Percentiles rank a stretch among this genome's conserved stretches.
Evolutionary conservation across 306 rosid genomes (phyloP).

Genomic region (Adenanthera pavonina): DNA sequence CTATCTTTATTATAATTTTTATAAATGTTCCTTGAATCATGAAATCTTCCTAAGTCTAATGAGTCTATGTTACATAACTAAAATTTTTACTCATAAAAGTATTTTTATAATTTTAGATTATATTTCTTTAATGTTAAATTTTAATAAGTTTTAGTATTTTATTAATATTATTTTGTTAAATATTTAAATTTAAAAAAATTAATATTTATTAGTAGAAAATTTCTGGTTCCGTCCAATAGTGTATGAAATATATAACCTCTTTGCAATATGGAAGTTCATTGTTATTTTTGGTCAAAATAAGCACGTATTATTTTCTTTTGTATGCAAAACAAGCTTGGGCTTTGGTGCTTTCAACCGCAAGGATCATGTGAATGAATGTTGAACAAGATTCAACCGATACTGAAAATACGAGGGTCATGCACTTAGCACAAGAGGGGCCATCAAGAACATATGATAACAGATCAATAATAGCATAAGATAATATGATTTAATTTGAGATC

Average conservation of each 20-base stretch:
- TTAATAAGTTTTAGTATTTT: no score
- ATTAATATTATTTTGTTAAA: no score
- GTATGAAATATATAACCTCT: neutral
- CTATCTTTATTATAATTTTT: no score
- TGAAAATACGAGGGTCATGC: neutral
- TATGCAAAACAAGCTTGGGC: neutral
- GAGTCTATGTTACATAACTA: no score
- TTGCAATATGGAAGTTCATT: neutral
- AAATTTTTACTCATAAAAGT: no score
- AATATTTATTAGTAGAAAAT: no score
- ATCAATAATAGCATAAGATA: neutral
- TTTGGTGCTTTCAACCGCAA: neutral
- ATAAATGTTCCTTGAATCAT: no score
- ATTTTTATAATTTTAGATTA: no score
- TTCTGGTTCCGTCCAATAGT: neutral
- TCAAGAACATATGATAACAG: slow-evolving; percentile 2
- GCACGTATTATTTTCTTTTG: neutral
- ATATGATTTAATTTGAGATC: neutral
- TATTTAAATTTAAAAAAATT: no score
- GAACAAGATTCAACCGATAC: neutral
- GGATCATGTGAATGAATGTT: neutral
- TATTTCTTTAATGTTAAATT: no score
- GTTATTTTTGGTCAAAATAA: neutral
- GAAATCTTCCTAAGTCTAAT: no score
- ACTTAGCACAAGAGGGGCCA: neutral